Conservation (phyloP, 176 grass and related monocot species). For the Dactylis glomerata region DNA sequence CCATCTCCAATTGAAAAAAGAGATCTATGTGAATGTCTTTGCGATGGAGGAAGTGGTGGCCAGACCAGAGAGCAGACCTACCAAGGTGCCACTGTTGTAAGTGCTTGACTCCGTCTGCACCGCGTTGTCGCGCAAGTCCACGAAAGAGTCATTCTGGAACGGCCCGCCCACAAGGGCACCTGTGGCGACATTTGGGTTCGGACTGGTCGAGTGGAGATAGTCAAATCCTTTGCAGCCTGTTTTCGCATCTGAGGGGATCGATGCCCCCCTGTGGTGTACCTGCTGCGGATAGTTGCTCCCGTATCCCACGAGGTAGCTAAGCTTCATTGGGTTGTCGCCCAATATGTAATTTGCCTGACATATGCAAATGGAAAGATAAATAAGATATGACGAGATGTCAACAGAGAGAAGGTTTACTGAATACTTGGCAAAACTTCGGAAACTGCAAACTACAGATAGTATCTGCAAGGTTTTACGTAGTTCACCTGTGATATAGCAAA, state of each 20-base stretch:
- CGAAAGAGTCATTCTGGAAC: slow-evolving; percentile 77
- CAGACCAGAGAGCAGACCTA: slow-evolving; percentile 67
- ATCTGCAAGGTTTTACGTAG: neutral
- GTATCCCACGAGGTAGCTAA: slow-evolving; percentile 96
- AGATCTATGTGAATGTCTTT: slow-evolving; percentile 64
- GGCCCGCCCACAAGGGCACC: slow-evolving; percentile 89
- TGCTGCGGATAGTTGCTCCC: slow-evolving; percentile 76
- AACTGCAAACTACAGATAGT: neutral
- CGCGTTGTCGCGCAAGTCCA: slow-evolving; percentile 76
- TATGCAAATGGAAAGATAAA: slow-evolving; percentile 7
- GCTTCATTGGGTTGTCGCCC: slow-evolving; percentile 91
- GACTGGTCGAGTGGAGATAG: slow-evolving; percentile 56
- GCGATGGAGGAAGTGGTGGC: slow-evolving; percentile 74
- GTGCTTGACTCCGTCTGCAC: slow-evolving; percentile 85
- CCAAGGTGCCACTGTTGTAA: slow-evolving; percentile 84
- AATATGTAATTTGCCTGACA: slow-evolving; percentile 81
- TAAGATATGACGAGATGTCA: slow-evolving; percentile 28
- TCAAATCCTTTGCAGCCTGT: slow-evolving; percentile 84
- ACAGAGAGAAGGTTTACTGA: neutral
- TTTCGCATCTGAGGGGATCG: slow-evolving; percentile 64
- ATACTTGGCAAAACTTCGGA: neutral
- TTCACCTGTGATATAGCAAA: slow-evolving; percentile 85
- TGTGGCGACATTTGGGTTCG: slow-evolving; percentile 80
- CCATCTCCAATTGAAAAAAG: neutral
- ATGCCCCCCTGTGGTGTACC: slow-evolving; percentile 91